These are phyloP conservation scores for Periconia macrospinosa DNA, from an alignment of 2,329 filamentous ascomycete genomes.

Conservation along the genomic window DNA sequence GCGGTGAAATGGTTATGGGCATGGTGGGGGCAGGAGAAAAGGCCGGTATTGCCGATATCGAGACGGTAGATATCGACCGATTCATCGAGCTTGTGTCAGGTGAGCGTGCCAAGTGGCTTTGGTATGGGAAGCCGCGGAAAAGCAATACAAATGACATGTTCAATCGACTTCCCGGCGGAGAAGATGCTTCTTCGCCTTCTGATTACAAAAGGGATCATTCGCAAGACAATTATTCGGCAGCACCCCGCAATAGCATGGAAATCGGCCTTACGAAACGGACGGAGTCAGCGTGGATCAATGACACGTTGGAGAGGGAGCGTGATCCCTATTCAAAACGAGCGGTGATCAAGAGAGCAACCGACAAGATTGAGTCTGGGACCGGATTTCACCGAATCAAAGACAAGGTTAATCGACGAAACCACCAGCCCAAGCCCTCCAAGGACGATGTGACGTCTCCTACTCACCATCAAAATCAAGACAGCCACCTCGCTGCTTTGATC, in stretches of 20 bases:
- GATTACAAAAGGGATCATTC: constrained; percentile 57
- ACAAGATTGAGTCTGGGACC: constrained; percentile 76
- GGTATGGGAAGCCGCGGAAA: constrained; percentile 86
- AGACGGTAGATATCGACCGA: constrained; percentile 84
- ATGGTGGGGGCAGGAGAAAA: constrained; percentile 85
- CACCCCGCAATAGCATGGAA: constrained; percentile 32
- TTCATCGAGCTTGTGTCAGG: constrained; percentile 79
- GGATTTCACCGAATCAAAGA: constrained; percentile 86
- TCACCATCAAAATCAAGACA: not conserved
- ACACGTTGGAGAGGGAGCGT: constrained; percentile 53
- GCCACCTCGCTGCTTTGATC: not conserved
- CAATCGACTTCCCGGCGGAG: constrained; percentile 36
- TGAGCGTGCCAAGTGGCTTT: constrained; percentile 88
- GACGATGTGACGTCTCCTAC: constrained; percentile 31
- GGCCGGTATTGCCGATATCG: constrained; percentile 86
- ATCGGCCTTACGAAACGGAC: constrained; percentile 30
- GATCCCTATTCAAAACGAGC: constrained; percentile 60
- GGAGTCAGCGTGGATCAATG: constrained; percentile 18
- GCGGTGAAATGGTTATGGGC: constrained; percentile 93
- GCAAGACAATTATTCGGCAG: constrained; percentile 23
- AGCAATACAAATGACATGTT: constrained; percentile 44
- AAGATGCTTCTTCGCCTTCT: constrained; percentile 54
- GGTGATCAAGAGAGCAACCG: constrained; percentile 78
- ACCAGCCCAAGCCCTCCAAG: constrained; percentile 44
- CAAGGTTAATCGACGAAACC: constrained; percentile 64